Evolutionary conservation across 257 asterid species (phyloP), one percentile per base, ranked within the genome.

Genomic region (Fraxinus anomala): DNA sequence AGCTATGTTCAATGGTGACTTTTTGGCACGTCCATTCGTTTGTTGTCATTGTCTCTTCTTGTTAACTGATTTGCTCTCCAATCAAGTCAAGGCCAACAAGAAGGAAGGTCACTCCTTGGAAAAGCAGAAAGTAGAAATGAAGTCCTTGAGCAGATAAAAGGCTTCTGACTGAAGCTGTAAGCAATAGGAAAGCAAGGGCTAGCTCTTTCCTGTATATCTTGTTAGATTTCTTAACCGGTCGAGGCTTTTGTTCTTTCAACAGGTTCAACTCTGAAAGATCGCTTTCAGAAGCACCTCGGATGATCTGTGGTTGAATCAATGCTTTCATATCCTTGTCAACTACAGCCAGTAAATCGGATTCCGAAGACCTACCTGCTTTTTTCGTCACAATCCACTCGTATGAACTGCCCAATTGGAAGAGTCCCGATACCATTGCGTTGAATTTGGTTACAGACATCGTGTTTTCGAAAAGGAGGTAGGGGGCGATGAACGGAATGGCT

Each of bases 391-490:
- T 82, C 96, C 96, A 90, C 82, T 88, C 96, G 4, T 90, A 90
- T 2, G 96, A 90, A 82, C 96, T 87, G 80, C 91, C 90, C 40
- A 90, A 81, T 67, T 89, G 94, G 84, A 90, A 88, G 23, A 90
- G 87, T 24, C 92, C 94, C 0, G 94, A 90, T 12, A 88, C 61
- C 96, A 89, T 90, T 0, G 96, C 96, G 12, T 89, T 90, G 88
- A 90, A 90, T 82, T 90, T 90, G 65, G 96, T 90, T 69, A 90
- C 89, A 0, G 96, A 89, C 91, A 89, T 90, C 11, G 96, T 89
- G 88, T 90, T 90, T 69, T 90, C 94, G 6, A 90, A 90, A 26
- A 90, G 90, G 36, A 90, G 92, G 79, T 90, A 89, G 0, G 96
- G 96, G 65, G 96, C 93, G 7, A 90, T 74, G 86, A 90, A 90